Evolutionary conservation across 371 early-diverging fungal genomes (phyloP).

Genomic region (Coemansia sp.): DNA sequence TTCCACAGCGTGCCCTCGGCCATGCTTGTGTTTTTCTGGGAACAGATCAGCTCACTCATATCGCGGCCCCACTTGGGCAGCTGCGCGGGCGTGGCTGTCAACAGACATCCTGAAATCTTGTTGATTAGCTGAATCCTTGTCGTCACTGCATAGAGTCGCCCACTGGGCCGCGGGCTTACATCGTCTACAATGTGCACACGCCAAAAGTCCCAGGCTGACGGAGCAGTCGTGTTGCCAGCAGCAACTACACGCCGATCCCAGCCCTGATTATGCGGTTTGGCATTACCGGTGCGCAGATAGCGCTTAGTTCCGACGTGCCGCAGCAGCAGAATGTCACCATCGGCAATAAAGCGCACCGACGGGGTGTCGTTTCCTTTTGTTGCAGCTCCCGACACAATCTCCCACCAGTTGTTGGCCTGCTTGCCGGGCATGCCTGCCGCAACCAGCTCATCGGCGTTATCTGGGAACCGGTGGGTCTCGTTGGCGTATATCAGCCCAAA

Average conservation of each 20-base stretch:
- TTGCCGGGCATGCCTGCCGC: slow-evolving; percentile 53
- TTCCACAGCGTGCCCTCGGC: slow-evolving; percentile 27
- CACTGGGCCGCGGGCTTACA: slow-evolving; percentile 7
- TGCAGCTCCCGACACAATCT: slow-evolving; percentile 49
- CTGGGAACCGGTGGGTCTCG: slow-evolving; percentile 89
- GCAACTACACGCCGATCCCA: slow-evolving; percentile 82
- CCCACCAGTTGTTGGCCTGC: slow-evolving; percentile 50
- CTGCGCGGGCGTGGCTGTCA: slow-evolving; percentile 14
- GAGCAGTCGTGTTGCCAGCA: slow-evolving; percentile 94
- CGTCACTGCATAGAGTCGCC: slow-evolving; percentile 20
- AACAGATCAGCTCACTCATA: slow-evolving; percentile 31
- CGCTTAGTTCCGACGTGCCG: slow-evolving; percentile 70
- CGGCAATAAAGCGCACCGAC: slow-evolving; percentile 56
- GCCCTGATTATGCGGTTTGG: slow-evolving; percentile 59
- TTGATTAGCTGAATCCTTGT: slow-evolving; percentile 23
- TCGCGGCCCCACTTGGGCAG: slow-evolving; percentile 24
- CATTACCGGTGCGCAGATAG: slow-evolving; percentile 75
- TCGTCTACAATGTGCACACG: slow-evolving; percentile 20
- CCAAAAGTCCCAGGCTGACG: slow-evolving; percentile 62
- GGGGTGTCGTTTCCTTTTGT: slow-evolving; percentile 11
- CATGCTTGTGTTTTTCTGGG: slow-evolving; percentile 6
- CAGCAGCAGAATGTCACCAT: slow-evolving; percentile 84
- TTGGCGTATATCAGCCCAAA: slow-evolving; percentile 98
- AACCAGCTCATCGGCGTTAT: slow-evolving; percentile 87
- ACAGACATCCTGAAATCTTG: slow-evolving; percentile 15